Conservation (phyloP, 345 rosid genomes). For the Cardiospermum halicacabum region DNA sequence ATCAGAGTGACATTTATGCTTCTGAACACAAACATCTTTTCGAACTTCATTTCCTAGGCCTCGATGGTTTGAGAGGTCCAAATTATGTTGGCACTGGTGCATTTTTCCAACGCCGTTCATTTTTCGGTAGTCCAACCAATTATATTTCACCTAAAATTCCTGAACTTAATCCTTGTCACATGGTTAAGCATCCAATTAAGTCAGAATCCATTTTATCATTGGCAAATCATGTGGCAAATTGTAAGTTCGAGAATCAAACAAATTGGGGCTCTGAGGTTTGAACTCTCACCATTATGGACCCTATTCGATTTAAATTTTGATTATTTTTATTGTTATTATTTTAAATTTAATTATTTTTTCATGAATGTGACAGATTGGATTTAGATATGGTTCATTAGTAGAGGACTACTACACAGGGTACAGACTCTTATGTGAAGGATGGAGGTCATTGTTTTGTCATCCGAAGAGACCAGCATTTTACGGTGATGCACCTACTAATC, state of each 20-base stretch:
- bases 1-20: constrained; percentile 37
- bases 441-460: constrained; percentile 54
- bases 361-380: constrained; percentile 44
- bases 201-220: constrained; percentile 20
- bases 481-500: constrained; percentile 47
- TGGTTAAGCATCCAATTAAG: constrained; percentile 24
- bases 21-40: constrained; percentile 35
- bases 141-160: constrained; percentile 26
- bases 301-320: background rate
- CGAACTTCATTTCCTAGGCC: constrained; percentile 38
- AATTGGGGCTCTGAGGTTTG: constrained; percentile 62
- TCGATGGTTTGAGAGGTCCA: constrained; percentile 47
- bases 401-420: constrained; percentile 68
- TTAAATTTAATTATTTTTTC: no score
- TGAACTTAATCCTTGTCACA: constrained; percentile 26
- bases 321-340: no score
- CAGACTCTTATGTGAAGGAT: constrained; percentile 55
- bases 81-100: constrained; percentile 53
- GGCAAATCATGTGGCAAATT: constrained; percentile 52
- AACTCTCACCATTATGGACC: no score
- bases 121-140: constrained; percentile 44
- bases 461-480: constrained; percentile 57
- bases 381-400: constrained; percentile 64
- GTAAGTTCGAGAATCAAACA: constrained; percentile 47
- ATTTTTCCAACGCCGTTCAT: constrained; percentile 50